Evolutionary conservation across 306 rosid genomes (phyloP).

Genomic region (Clitoria ternatea): DNA sequence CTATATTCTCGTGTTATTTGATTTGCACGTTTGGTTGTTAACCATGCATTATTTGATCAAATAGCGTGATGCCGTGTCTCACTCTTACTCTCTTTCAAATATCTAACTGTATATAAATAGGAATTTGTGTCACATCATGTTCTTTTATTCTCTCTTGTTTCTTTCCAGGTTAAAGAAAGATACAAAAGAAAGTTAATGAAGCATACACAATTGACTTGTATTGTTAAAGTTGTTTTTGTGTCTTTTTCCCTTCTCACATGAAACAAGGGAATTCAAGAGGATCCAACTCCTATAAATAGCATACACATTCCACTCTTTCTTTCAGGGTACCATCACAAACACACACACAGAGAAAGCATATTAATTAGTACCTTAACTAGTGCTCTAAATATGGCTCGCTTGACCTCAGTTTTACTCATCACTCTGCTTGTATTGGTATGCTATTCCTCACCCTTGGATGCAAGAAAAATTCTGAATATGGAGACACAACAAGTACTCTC

Average conservation of each 20-base stretch:
- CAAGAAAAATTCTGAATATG: conserved; percentile 26
- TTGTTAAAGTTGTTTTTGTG: not conserved
- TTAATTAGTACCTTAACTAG: not conserved
- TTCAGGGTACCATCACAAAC: conserved; percentile 10
- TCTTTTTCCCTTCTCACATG: not conserved
- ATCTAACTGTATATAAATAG: not conserved
- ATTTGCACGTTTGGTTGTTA: no score
- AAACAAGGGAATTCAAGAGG: not conserved
- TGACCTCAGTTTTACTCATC: conserved; percentile 18
- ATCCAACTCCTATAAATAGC: conserved; percentile 33
- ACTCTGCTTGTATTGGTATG: conserved; percentile 12
- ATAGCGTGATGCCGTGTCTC: conserved; percentile 18
- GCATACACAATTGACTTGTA: not conserved
- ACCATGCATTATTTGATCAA: not conserved
- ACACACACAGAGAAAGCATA: no score
- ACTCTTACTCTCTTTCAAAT: not conserved
- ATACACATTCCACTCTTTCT: not conserved
- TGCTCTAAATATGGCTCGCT: conserved; percentile 26
- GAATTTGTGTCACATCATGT: not conserved
- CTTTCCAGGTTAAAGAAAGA: not conserved
- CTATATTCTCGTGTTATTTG: no score
- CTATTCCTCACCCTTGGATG: conserved; percentile 19
- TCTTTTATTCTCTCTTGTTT: not conserved
- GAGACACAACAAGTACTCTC: not conserved
- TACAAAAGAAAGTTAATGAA: not conserved